Evolutionary conservation across 805 yeast genomes (phyloP).

Genomic region (Kuraishia capsulata): DNA sequence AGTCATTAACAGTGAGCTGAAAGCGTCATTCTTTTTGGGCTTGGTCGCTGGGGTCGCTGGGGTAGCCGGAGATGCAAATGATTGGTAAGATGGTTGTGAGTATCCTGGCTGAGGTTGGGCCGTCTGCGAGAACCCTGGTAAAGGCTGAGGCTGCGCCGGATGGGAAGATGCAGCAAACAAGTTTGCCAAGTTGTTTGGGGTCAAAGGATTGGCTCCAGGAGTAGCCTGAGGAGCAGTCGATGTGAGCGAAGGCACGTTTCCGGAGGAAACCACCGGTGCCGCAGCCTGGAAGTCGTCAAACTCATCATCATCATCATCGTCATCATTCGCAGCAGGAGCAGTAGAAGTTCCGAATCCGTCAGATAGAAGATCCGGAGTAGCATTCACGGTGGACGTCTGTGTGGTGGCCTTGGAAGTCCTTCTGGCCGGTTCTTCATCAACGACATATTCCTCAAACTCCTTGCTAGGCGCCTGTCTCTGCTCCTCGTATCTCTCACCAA

Average conservation of each 20-base stretch:
- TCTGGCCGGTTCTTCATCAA: conserved; percentile 23
- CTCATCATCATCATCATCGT: conserved; percentile 59
- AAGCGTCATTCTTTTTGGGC: conserved; percentile 49
- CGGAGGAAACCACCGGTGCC: conserved; percentile 28
- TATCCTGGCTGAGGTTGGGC: neutral
- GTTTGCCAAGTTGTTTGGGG: conserved; percentile 21
- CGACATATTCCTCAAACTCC: conserved; percentile 57
- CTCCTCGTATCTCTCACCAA: conserved; percentile 58
- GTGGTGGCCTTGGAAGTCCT: conserved; percentile 23
- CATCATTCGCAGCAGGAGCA: conserved; percentile 11
- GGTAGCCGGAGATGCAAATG: conserved; percentile 3
- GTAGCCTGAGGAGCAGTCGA: conserved; percentile 7
- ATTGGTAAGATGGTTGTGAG: neutral
- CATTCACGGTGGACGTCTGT: conserved; percentile 32
- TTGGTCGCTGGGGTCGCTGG: conserved; percentile 25
- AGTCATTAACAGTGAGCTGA: conserved; percentile 57
- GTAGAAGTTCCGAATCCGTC: conserved; percentile 27
- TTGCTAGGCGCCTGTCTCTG: conserved; percentile 33
- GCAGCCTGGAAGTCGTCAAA: conserved; percentile 77
- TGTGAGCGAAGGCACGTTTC: too few species aligned
- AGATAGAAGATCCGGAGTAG: conserved; percentile 41
- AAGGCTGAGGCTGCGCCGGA: conserved; percentile 10
- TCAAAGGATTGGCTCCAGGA: conserved; percentile 6
- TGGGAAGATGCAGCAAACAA: conserved; percentile 17
- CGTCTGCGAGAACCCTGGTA: conserved; percentile 3